These are phyloP conservation scores for Pistacia integerrima DNA, from an alignment of 345 rosid species.

Conservation along the genomic window DNA sequence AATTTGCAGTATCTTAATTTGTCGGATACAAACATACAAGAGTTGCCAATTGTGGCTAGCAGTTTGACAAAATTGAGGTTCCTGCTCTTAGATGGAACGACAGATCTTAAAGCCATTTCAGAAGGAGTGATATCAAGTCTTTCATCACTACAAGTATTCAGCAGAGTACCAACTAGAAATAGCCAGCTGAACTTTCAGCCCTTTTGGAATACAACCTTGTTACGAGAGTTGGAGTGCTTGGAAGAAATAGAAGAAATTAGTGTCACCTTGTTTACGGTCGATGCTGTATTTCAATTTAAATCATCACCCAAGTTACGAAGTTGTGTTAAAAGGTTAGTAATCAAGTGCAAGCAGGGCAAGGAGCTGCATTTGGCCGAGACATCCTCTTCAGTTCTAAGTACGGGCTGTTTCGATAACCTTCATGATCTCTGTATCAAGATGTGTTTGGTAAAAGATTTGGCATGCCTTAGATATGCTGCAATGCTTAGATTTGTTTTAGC, in stretches of 20 bases:
- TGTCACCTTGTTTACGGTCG: background rate
- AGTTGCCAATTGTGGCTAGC: too few relatives aligned
- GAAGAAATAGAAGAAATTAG: background rate
- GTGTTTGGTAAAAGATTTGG: background rate
- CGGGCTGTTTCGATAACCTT: too few relatives aligned
- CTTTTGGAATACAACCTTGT: too few relatives aligned
- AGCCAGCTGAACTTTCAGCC: background rate
- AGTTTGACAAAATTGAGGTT: too few relatives aligned
- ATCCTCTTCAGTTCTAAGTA: too few relatives aligned
- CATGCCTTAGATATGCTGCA: background rate
- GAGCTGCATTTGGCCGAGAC: too few relatives aligned
- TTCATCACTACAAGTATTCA: conserved; percentile 16
- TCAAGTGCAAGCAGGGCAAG: background rate
- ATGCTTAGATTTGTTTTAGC: background rate
- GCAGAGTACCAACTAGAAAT: background rate
- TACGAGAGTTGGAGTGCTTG: background rate
- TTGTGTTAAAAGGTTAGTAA: background rate
- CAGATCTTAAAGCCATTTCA: background rate
- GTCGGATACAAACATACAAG: too few relatives aligned
- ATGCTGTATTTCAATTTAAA: background rate
- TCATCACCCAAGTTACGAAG: background rate
- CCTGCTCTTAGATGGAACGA: too few relatives aligned
- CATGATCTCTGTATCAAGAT: too few relatives aligned
- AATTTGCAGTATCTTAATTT: too few relatives aligned
- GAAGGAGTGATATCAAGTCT: conserved; percentile 20